Evolutionary conservation across 164 flowering plant genomes (phyloP).

Genomic region (Euptelea pleiosperma): DNA sequence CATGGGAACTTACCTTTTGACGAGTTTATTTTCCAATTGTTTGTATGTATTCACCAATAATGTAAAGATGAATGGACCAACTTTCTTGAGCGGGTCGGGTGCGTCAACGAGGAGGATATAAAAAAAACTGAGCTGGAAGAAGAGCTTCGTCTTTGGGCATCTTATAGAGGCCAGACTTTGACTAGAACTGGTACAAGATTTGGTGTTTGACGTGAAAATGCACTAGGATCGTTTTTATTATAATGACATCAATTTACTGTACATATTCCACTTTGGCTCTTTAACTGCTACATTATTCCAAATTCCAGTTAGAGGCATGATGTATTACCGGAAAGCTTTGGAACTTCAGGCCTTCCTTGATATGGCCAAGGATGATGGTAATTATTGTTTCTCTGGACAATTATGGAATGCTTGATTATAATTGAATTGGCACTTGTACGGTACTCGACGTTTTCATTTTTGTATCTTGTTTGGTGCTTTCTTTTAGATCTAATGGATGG

Average conservation of each 20-base stretch:
- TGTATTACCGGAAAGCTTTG: slow-evolving; percentile 94
- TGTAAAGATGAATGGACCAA: slow-evolving; percentile 88
- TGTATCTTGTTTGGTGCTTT: neutral
- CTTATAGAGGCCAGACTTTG: slow-evolving; percentile 93
- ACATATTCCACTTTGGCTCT: neutral
- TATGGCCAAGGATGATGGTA: slow-evolving; percentile 91
- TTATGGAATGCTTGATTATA: neutral
- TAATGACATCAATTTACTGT: too few species aligned
- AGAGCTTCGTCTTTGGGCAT: slow-evolving; percentile 92
- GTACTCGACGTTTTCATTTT: neutral
- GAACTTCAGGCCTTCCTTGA: slow-evolving; percentile 98
- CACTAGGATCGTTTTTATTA: neutral
- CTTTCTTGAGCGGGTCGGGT: slow-evolving; percentile 67
- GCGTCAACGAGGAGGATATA: slow-evolving; percentile 63
- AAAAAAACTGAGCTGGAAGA: slow-evolving; percentile 50
- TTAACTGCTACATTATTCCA: slow-evolving; percentile 1
- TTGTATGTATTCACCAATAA: too few species aligned
- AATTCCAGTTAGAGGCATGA: slow-evolving; percentile 91
- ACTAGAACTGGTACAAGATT: slow-evolving; percentile 67
- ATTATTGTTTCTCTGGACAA: slow-evolving; percentile 2
- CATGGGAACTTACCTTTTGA: neutral
- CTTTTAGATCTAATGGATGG: slow-evolving; percentile 63
- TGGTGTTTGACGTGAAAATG: neutral
- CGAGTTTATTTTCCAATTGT: neutral
- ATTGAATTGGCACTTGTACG: neutral